Base-by-base conservation (phyloP, 2,329 filamentous ascomycete species). In the Diaporthe aspalathi region DNA sequence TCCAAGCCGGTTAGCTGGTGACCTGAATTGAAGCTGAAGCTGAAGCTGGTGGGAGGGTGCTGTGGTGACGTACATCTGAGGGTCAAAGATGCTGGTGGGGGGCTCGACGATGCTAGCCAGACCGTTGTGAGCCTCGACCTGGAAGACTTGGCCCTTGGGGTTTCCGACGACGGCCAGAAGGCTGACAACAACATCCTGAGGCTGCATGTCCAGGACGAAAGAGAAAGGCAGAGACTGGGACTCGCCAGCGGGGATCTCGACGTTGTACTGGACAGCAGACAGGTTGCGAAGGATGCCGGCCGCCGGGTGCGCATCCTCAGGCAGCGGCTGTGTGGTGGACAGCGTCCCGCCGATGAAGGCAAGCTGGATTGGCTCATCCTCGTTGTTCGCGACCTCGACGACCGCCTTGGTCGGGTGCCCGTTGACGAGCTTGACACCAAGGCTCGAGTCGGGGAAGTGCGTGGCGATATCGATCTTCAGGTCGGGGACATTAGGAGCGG, bases 351-450 rank as follows among this genome's bases (percentile, higher is more conserved):
- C 91, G 56, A 98, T 83, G 77, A 97, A 88, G 79, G 91, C 87
- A 72, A 99, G 86, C 73, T 88, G 89, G 79, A 99, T 89, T 29
- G 94, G 88, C 67, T 87, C 86, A 16, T 89, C 86, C 84, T 99
- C 96, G 73, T 93, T 87, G 86, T 99, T 99, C 81, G 87, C 89
- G 80, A 99, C 87, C 78, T 94, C 91, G 77, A 99, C 85, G 68
- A 97, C 84, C 45, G 94, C 92, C 81, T 93, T 90, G 74, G 94
- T 97, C 52, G 94, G 90, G 75, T 92, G 91, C 79, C 94, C 94
- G 81, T 99, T 99, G 86, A 98, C 89, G 76, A 98, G 91, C 89
- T 97, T 97, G 77, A 98, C 91, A 78, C 95, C 96, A 83, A 97
- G 91, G 85, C 97, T 94, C 85, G 91, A 81, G 79, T 92, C 85